Evolutionary conservation across 192 early-diverging fungal genomes (phyloP).

Genomic region (Podila minutissima): DNA sequence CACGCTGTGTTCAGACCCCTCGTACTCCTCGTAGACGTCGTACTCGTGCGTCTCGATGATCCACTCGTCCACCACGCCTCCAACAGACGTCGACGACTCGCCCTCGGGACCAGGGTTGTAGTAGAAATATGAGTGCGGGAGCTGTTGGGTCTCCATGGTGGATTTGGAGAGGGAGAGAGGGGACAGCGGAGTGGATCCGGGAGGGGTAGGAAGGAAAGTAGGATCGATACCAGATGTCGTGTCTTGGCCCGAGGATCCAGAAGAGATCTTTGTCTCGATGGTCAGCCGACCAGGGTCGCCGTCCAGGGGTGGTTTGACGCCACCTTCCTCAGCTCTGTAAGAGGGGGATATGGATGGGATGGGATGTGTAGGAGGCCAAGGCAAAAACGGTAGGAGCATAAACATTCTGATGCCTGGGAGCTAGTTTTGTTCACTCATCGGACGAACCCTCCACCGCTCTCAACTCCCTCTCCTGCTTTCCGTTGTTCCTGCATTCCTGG

Average conservation of each 20-base stretch:
- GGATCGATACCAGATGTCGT: background rate
- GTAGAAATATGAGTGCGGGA: background rate
- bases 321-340: background rate
- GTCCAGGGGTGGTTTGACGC: background rate
- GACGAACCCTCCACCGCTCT: too few species aligned
- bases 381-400: too few species aligned
- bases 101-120: background rate
- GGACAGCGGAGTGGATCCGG: slow-evolving; percentile 26
- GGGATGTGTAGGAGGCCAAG: background rate
- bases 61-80: slow-evolving; percentile 18
- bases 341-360: background rate
- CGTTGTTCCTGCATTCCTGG: background rate
- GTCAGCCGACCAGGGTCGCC: background rate
- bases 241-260: background rate
- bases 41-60: slow-evolving; percentile 30
- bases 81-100: background rate
- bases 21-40: slow-evolving; percentile 27
- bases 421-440: too few species aligned
- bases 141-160: slow-evolving; percentile 15
- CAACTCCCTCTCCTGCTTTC: background rate
- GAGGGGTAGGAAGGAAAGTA: slow-evolving; percentile 30
- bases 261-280: background rate
- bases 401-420: too few species aligned
- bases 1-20: slow-evolving; percentile 38
- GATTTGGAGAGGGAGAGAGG: slow-evolving; percentile 14